Evolutionary conservation across 257 asterid genomes (phyloP), one percentile per base, ranked within the genome.

Genomic region (Ilex aquifolium): DNA sequence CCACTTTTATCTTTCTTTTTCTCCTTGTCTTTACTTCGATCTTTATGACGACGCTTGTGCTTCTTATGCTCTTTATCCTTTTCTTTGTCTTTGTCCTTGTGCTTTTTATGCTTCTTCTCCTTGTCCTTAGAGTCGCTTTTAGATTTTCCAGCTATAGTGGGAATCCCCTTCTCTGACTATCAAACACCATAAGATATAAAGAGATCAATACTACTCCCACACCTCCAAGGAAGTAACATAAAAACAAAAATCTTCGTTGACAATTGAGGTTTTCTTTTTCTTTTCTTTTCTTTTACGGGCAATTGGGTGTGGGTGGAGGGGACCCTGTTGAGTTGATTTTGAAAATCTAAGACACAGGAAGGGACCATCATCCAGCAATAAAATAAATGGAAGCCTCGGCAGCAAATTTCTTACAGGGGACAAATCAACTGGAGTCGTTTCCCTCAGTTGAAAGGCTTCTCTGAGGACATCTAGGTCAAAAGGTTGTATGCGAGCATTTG

Each of bases 21-120:
- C 78, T 92, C 96, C 82, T 91, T 91, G 85, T 91, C 97, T 79
- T 90, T 90, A 74, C 88, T 85, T 59, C 96, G 95, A 71, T 92
- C 97, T 75, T 92, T 92, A 74, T 92, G 97, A 66, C 91, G 97
- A 74, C 83, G 99, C 69, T 83, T 89, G 78, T 92, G 96, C 90
- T 81, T 92, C 79, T 89, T 86, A 74, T 86, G 97, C 80, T 88
- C 97, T 77, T 79, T 85, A 70, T 91, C 96, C 67, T 74, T 82
- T 58, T 87, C 88, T 72, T 71, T 88, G 53, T 83, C 95, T 59
- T 72, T 86, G 72, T 88, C 96, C 82, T 79, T 92, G 54, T 85
- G 99, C 81, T 87, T 92, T 79, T 78, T 92, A 77, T 82, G 98
- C 83, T 82, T 87, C 80, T 87, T 87, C 80, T 89, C 97, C 94